Evolutionary conservation across 2,329 filamentous ascomycete species (phyloP).

Genomic region (Diplodia corticola): DNA sequence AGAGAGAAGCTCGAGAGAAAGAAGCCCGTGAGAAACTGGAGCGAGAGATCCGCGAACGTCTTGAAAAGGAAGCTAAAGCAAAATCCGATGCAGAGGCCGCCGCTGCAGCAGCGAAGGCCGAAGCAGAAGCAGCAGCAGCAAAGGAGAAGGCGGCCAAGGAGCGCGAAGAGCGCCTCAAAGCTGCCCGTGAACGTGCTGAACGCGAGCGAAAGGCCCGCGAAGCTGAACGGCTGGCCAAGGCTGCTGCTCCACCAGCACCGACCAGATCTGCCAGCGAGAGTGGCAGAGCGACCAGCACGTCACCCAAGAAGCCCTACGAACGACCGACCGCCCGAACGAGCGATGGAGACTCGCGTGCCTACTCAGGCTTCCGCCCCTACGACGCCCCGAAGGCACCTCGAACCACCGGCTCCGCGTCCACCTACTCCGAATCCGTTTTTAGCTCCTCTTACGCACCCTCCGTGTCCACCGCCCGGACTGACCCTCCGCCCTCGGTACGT

Average conservation of each 20-base stretch:
- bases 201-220: conserved; percentile 41
- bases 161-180: conserved; percentile 36
- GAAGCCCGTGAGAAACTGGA: conserved; percentile 45
- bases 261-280: conserved; percentile 26
- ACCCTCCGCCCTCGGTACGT: conserved; percentile 75
- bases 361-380: conserved; percentile 75
- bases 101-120: conserved; percentile 42
- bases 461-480: conserved; percentile 78
- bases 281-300: conserved; percentile 26
- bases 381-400: conserved; percentile 67
- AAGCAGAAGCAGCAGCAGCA: conserved; percentile 34
- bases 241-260: conserved; percentile 23
- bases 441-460: conserved; percentile 76
- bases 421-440: conserved; percentile 66
- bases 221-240: conserved; percentile 32
- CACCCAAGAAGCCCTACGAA: conserved; percentile 47
- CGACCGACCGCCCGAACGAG: conserved; percentile 59
- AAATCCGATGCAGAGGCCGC: conserved; percentile 23
- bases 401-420: conserved; percentile 50
- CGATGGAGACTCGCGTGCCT: conserved; percentile 50
- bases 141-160: conserved; percentile 30
- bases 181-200: conserved; percentile 42
- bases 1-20: conserved; percentile 37
- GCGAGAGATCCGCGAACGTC: conserved; percentile 32
- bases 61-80: conserved; percentile 28